Conservation (phyloP, 2,329 filamentous ascomycete genomes). For the Ophiostoma ips region DNA sequence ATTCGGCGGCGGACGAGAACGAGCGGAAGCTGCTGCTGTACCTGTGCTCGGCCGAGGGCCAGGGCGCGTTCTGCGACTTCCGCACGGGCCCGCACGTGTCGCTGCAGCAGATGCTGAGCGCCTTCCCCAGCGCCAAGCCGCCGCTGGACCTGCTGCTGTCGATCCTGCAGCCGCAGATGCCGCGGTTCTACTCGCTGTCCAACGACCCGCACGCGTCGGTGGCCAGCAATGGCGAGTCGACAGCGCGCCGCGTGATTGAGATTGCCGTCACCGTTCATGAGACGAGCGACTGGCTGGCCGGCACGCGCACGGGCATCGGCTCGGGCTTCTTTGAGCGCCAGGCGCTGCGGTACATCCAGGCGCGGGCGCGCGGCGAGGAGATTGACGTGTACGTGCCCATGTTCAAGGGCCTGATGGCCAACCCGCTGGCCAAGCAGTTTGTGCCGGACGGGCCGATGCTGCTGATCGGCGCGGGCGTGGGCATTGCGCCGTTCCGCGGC, state of each 20-base stretch:
- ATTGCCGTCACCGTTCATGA: constrained; percentile 96
- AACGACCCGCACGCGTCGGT: constrained; percentile 77
- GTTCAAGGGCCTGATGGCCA: constrained; percentile 97
- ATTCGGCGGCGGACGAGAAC: constrained; percentile 63
- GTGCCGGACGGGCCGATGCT: constrained; percentile 93
- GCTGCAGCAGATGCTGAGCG: constrained; percentile 70
- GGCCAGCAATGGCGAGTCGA: constrained; percentile 44
- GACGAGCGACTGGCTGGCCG: constrained; percentile 60
- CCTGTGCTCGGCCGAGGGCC: constrained; percentile 78
- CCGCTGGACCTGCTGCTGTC: constrained; percentile 72
- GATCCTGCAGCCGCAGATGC: constrained; percentile 78
- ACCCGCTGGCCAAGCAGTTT: constrained; percentile 85
- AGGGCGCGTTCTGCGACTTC: constrained; percentile 86
- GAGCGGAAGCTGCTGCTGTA: constrained; percentile 84
- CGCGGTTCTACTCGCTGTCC: constrained; percentile 93
- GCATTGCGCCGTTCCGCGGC: constrained; percentile 92
- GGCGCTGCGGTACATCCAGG: constrained; percentile 56
- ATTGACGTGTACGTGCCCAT: constrained; percentile 71
- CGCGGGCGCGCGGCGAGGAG: constrained; percentile 45
- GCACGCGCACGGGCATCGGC: constrained; percentile 67
- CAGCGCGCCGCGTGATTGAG: constrained; percentile 71
- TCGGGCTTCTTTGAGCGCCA: constrained; percentile 89
- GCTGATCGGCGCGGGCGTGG: constrained; percentile 88
- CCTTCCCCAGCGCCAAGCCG: constrained; percentile 84
- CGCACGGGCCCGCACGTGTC: constrained; percentile 80